phyloP scores from a whole-genome alignment of 2,329 filamentous ascomycete species.

The Ceratocystis eucalypticola region DNA sequence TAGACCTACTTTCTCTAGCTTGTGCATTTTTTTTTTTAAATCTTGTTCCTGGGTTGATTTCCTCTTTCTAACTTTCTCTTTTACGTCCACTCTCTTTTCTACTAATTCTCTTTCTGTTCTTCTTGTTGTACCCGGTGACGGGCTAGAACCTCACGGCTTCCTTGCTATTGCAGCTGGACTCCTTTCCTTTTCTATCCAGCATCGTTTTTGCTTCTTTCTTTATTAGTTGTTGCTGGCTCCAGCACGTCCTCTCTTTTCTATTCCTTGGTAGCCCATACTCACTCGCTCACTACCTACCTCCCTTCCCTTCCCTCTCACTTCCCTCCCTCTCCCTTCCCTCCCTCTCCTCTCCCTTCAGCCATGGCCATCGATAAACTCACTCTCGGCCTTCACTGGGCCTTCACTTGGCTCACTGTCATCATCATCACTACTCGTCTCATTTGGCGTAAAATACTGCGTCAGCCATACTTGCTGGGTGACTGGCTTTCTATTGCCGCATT shows the following conservation, averaged over 20 bases:
- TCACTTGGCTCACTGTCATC: constrained; percentile 22
- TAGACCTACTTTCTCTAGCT: background rate
- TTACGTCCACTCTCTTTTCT: background rate
- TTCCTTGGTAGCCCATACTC: background rate
- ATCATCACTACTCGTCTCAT: constrained; percentile 22
- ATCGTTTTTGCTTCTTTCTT: background rate
- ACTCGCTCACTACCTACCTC: background rate
- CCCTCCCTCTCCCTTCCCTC: background rate
- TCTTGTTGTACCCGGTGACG: background rate
- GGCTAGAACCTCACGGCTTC: no score
- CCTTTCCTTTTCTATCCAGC: background rate
- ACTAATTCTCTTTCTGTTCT: background rate
- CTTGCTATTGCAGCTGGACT: background rate
- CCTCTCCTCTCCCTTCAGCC: background rate
- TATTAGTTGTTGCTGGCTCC: background rate
- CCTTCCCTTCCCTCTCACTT: background rate
- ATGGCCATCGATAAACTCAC: constrained; percentile 16
- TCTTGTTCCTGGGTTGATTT: background rate
- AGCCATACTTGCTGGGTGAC: constrained; percentile 22
- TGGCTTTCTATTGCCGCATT: constrained; percentile 30
- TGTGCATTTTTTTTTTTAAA: background rate
- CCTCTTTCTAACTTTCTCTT: background rate
- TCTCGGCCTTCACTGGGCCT: constrained; percentile 22
- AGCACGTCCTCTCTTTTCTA: background rate
- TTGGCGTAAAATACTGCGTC: constrained; percentile 21